These are phyloP conservation scores for Pezicula rhizophila DNA, from an alignment of 2,329 filamentous ascomycete species.

Conservation along the genomic window DNA sequence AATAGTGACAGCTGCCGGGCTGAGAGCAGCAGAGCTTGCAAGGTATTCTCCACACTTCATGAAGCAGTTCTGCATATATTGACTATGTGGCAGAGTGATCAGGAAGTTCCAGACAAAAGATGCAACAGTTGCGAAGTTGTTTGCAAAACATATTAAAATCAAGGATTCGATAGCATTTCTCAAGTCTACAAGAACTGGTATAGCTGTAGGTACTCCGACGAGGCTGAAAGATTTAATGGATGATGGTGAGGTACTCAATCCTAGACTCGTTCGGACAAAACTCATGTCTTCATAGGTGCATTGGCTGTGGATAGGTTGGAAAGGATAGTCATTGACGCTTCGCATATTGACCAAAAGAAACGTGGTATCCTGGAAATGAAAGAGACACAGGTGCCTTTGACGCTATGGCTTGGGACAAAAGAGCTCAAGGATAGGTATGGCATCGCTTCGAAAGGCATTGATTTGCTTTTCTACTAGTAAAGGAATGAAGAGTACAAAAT, in stretches of 20 bases:
- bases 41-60: slow-evolving; percentile 42
- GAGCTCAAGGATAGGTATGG: slow-evolving; percentile 68
- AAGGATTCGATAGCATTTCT: slow-evolving; percentile 77
- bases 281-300: slow-evolving; percentile 43
- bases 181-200: slow-evolving; percentile 63
- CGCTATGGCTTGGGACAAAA: slow-evolving; percentile 63
- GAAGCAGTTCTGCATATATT: not conserved
- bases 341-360: slow-evolving; percentile 92
- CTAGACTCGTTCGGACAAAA: slow-evolving; percentile 1
- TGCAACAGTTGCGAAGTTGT: slow-evolving; percentile 78
- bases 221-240: slow-evolving; percentile 78
- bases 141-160: slow-evolving; percentile 97
- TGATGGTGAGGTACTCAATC: slow-evolving; percentile 50
- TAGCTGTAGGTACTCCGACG: slow-evolving; percentile 85
- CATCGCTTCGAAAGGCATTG: slow-evolving; percentile 48
- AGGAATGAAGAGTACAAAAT: not conserved
- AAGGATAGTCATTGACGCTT: slow-evolving; percentile 82
- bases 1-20: slow-evolving; percentile 76
- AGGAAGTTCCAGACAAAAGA: slow-evolving; percentile 76
- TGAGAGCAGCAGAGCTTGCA: slow-evolving; percentile 80
- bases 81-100: slow-evolving; percentile 47
- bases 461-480: slow-evolving; percentile 58
- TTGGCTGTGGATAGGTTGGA: slow-evolving; percentile 66
- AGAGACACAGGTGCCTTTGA: slow-evolving; percentile 77
- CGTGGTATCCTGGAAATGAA: slow-evolving; percentile 91